Evolutionary conservation across 2,329 filamentous ascomycete species (phyloP), one percentile per base, ranked within the genome.

Genomic region (Aureobasidium zeae): DNA sequence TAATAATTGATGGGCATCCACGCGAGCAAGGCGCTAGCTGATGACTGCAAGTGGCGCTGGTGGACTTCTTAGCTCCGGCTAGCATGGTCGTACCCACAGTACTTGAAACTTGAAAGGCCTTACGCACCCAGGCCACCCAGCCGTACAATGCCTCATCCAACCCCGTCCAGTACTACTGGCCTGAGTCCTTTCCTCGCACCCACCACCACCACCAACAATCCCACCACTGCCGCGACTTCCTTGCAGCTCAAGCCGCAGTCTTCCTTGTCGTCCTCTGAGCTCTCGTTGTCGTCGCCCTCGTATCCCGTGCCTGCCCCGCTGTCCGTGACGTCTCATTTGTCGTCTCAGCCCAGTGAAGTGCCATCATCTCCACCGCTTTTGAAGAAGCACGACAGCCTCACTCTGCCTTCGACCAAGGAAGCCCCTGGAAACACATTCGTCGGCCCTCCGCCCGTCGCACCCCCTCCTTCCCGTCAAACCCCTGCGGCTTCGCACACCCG

Each of bases 51-150:
- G 25, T 30, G 39, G 39, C 32, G 41, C 31, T 44, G 41, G 30
- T 16, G 30, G 32, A 45, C 31, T 24, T 30, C 42, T 37, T 45
- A 35, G 42, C 42, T 45, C 42, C 30, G 41, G 28, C 41, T 35
- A 34, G 41, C 41, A 39, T 41, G 37, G 28, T 41, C 38, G 42
- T 45, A 45, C 42, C 42, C 42, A 45, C 42, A 36, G 31, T 45
- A 45, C 42, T 45, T 45, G 42, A 45, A 45, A 45, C 42, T 37
- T 37, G 42, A 36, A 45, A 36, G 42, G 32, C 37, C 37, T 41
- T 41, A 41, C 37, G 29, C 28, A 41, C 28, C 37, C 42, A 32
- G 33, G 44, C 44, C 29, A 33, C 30, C 28, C 21, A 37, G 44
- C 44, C 33, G 29, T 28, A 36, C 44, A 37, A 45, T 45, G 44